Evolutionary conservation across 768 basidiomycete genomes (phyloP), one percentile per base, ranked within the genome.

Genomic region (Tremella yokohamensis): DNA sequence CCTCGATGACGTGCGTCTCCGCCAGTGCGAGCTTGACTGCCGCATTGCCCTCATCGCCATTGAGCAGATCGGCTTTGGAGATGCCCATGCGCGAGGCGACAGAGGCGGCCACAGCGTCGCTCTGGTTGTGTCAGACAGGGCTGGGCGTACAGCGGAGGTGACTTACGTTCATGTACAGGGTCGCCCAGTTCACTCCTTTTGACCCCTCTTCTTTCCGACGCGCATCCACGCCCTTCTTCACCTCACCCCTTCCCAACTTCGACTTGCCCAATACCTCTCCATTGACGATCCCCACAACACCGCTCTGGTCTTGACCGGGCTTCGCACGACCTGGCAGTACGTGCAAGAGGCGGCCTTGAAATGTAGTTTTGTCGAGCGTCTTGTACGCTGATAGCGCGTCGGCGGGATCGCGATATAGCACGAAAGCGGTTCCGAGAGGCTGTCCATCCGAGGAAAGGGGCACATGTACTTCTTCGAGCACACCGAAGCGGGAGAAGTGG

Each of bases 101-200:
- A 1, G 90, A 93, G 1, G 89, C 86, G 0, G 86, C 85, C 0
- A 98, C 93, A 3, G 96, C 93, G 69, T 99, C 93, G 67, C 87
- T 88, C 93, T 96, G 63, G 56, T n/a, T 13, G 62, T 38, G 15
- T 47, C 56, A 56, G 48, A 53, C 11, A 24, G 16, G 20, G 15
- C 29, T 6, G 29, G 29, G 6, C 11, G 29, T 11, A n/a, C n/a
- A n/a, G 44, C 1, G 19, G 38, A 12, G 22, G 1, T 20, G 44
- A 86, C 90, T 77, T 80, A 96, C 94, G 81, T 97, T 98, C 90
- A 97, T 92, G 72, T 92, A 97, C 56, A 98, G 74, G 82, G 91
- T 87, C 52, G 86, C 75, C 75, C 73, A 76, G 50, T 75, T 77
- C 53, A 73, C 70, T 15, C 60, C 73, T 29, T 62, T 64, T 8